These are phyloP conservation scores for Paramecium octaurelia DNA, from an alignment of 73 alveolate species.

Conservation along the genomic window DNA sequence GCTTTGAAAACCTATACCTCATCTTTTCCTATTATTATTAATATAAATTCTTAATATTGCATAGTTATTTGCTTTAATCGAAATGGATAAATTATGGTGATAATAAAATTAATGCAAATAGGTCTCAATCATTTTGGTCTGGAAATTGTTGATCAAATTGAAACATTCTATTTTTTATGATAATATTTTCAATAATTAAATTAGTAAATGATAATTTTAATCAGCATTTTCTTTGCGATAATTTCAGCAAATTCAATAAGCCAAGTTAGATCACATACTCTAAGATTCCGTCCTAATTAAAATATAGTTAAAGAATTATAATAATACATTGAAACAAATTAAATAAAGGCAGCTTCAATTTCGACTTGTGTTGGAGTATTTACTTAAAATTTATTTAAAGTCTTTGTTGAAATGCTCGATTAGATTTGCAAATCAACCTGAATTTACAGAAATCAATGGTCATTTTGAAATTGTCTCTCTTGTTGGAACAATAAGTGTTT, in stretches of 20 bases:
- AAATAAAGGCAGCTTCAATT: slow-evolving; percentile 30
- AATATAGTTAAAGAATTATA: not conserved
- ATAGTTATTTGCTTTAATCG: too few relatives aligned
- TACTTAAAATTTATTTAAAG: not conserved
- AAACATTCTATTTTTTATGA: too few relatives aligned
- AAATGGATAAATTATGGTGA: too few relatives aligned
- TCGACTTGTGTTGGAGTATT: slow-evolving; percentile 50
- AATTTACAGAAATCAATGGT: not conserved
- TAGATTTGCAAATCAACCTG: slow-evolving; percentile 1
- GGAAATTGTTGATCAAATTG: too few relatives aligned
- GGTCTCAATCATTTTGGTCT: too few relatives aligned
- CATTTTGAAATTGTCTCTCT: slow-evolving; percentile 44
- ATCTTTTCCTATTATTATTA: not conserved
- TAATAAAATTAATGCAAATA: too few relatives aligned
- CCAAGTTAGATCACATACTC: not conserved
- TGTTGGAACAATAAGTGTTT: slow-evolving; percentile 49
- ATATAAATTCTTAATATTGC: not conserved
- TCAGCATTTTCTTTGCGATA: not conserved
- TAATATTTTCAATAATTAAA: not conserved
- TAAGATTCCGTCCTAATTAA: not conserved
- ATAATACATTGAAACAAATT: not conserved
- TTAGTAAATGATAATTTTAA: not conserved
- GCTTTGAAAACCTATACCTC: not conserved
- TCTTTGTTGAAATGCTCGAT: slow-evolving; percentile 31
- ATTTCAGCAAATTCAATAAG: not conserved